Conservation (phyloP, 345 rosid species). For the Psidium friedrichsthalianum region DNA sequence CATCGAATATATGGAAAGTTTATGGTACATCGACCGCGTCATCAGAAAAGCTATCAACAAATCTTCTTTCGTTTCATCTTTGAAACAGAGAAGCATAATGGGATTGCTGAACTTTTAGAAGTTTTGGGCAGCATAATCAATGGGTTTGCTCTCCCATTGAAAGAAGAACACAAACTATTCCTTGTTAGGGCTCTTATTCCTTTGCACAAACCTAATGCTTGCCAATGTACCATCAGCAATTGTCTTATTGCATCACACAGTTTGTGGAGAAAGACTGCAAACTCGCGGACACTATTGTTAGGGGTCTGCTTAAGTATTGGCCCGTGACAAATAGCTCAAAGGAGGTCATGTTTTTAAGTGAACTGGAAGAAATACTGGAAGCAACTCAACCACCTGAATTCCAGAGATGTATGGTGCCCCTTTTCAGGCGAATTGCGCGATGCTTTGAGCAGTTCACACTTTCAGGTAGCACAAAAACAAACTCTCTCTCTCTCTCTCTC, state of each 20-base stretch:
- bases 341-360: conserved; percentile 89
- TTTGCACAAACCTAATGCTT: conserved; percentile 76
- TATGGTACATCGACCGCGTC: conserved; percentile 89
- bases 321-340: conserved; percentile 84
- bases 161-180: conserved; percentile 90
- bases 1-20: conserved; percentile 87
- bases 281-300: conserved; percentile 72
- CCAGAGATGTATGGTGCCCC: conserved; percentile 75
- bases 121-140: conserved; percentile 85
- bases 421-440: conserved; percentile 56
- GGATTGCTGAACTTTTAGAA: conserved; percentile 82
- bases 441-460: conserved; percentile 77
- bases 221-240: conserved; percentile 76
- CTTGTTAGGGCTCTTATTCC: conserved; percentile 67
- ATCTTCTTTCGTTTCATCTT: conserved; percentile 62
- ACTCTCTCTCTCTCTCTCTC: not conserved
- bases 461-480: conserved; percentile 45
- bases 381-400: conserved; percentile 74
- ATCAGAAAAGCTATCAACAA: conserved; percentile 80
- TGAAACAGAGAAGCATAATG: conserved; percentile 79
- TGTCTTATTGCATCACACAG: conserved; percentile 72
- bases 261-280: conserved; percentile 88
- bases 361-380: conserved; percentile 82
- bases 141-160: conserved; percentile 86
- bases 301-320: conserved; percentile 85